phyloP scores from a whole-genome alignment of 768 basidiomycete species.

The Scleroderma citrinum region DNA sequence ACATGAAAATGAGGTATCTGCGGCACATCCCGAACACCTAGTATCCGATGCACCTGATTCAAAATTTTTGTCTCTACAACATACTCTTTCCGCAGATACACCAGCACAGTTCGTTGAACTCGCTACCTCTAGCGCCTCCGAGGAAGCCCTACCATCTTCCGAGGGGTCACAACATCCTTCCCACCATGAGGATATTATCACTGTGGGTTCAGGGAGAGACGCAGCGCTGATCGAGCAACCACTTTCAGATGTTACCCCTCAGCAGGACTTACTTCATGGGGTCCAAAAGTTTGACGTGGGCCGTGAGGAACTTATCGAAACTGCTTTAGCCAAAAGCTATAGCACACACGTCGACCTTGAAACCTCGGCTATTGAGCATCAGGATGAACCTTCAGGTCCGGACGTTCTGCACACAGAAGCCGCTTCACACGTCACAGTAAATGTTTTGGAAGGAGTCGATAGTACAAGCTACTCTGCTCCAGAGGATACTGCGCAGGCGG shows the following conservation, averaged over 20 bases:
- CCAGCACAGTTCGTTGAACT: not conserved
- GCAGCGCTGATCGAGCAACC: not conserved
- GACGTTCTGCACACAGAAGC: conserved; percentile 9
- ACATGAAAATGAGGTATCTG: conserved; percentile 8
- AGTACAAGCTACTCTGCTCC: conserved; percentile 4
- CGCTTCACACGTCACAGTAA: conserved; percentile 8
- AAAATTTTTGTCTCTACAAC: conserved; percentile 9
- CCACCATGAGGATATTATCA: not conserved
- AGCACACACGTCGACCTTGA: conserved; percentile 4
- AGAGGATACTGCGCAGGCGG: conserved; percentile 10
- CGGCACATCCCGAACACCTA: conserved; percentile 12
- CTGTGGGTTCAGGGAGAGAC: not conserved
- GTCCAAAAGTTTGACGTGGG: not conserved
- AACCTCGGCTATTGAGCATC: conserved; percentile 4
- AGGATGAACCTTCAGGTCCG: not conserved
- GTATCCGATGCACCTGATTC: conserved; percentile 13
- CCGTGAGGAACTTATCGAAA: not conserved
- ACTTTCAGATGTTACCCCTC: not conserved
- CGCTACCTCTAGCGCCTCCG: not conserved
- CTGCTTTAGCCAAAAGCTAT: conserved; percentile 4
- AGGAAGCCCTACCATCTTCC: not conserved
- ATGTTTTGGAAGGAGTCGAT: conserved; percentile 7
- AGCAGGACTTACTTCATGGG: too few relatives aligned
- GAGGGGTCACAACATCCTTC: not conserved
- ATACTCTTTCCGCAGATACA: not conserved